Conservation (phyloP, 1,139 yeast species). For the Geotrichum siamense region DNA sequence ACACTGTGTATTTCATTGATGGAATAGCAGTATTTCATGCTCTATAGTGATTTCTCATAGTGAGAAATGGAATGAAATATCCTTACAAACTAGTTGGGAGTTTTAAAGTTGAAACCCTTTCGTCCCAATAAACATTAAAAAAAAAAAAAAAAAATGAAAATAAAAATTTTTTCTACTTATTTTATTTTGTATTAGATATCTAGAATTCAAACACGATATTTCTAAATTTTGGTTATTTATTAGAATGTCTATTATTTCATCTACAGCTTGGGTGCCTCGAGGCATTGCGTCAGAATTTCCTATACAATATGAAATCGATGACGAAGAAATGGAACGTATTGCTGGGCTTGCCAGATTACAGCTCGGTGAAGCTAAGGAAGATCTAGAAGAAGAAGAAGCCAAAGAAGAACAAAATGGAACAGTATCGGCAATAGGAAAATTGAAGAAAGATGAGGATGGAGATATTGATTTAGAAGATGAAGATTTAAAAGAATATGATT, state of each 20-base stretch:
- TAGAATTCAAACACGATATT: too few relatives aligned
- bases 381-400: constrained; percentile 41
- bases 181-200: constrained; percentile 1
- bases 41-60: not conserved
- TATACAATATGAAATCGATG: constrained; percentile 77
- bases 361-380: constrained; percentile 65
- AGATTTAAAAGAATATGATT: constrained; percentile 78
- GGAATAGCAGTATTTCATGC: not conserved
- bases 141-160: not conserved
- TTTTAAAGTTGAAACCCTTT: not conserved
- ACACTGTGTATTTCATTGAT: too few relatives aligned
- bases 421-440: constrained; percentile 13
- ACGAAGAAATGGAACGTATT: constrained; percentile 88
- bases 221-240: too few relatives aligned
- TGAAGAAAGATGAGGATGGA: constrained; percentile 27
- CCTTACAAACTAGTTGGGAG: not conserved
- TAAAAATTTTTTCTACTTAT: not conserved
- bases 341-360: constrained; percentile 78
- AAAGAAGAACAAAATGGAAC: constrained; percentile 21
- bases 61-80: not conserved
- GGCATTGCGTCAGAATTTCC: constrained; percentile 95
- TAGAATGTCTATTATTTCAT: constrained; percentile 61
- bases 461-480: constrained; percentile 39
- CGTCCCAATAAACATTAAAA: not conserved
- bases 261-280: constrained; percentile 93